phyloP scores from a whole-genome alignment of 2,329 filamentous ascomycete genomes.

The Penicillium sp. region DNA sequence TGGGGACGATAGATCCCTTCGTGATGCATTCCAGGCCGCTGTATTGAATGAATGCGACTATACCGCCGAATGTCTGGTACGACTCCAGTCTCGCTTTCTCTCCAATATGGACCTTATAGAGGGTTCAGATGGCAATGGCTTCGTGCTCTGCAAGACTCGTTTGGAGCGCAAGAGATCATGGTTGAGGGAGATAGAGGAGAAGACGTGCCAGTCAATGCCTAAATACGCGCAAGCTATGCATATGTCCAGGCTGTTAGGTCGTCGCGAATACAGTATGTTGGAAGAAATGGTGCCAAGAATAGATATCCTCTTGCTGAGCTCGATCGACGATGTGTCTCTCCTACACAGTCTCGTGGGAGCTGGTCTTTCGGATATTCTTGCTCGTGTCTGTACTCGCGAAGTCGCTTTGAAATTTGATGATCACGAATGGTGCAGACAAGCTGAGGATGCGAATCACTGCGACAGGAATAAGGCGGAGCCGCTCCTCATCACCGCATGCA shows the following conservation, averaged over 20 bases:
- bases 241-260: neutral
- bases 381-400: slow-evolving; percentile 7
- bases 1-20: neutral
- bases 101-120: neutral
- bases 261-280: neutral
- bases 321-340: neutral
- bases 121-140: neutral
- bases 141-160: neutral
- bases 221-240: neutral
- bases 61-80: neutral
- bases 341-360: neutral
- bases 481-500: slow-evolving; percentile 8
- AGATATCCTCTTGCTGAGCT: neutral
- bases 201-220: neutral
- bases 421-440: slow-evolving; percentile 1
- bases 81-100: neutral
- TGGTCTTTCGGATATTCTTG: slow-evolving; percentile 7
- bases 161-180: neutral
- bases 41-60: neutral
- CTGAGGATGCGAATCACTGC: neutral
- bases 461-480: neutral
- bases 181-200: neutral
- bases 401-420: slow-evolving; percentile 13
- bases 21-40: neutral
- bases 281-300: neutral